Conservation (phyloP, 345 rosid genomes). For the Anastatica hierochuntica region DNA sequence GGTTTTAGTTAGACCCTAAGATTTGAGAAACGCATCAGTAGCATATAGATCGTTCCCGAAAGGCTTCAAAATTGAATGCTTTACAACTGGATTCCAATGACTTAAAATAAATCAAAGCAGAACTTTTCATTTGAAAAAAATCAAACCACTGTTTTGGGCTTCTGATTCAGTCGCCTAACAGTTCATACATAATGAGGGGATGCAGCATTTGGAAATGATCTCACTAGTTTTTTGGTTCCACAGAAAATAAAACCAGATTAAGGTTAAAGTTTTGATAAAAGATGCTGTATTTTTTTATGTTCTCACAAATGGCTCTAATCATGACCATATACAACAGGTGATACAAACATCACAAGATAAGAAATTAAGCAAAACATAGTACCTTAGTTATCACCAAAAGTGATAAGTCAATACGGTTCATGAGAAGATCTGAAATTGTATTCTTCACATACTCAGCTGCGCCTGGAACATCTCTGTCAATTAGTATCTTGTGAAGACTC, state of each 20-base stretch:
- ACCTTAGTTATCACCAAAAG: conserved; percentile 98
- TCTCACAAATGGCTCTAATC: background rate
- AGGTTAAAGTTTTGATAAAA: too few species aligned
- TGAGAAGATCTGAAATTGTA: conserved; percentile 90
- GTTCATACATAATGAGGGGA: background rate
- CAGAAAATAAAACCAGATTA: too few species aligned
- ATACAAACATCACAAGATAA: conserved; percentile 4
- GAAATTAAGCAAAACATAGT: conserved; percentile 8
- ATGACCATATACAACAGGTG: background rate
- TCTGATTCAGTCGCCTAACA: background rate
- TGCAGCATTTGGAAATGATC: background rate
- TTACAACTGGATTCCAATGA: background rate
- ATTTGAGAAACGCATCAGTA: conserved; percentile 13
- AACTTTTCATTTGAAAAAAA: background rate
- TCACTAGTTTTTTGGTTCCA: too few species aligned
- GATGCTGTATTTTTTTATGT: too few species aligned
- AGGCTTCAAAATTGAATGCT: background rate
- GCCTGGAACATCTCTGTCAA: conserved; percentile 76
- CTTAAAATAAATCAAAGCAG: background rate
- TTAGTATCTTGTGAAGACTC: conserved; percentile 83
- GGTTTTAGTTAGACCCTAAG: conserved; percentile 86
- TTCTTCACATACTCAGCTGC: conserved; percentile 86
- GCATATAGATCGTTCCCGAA: conserved; percentile 5
- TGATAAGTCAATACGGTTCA: conserved; percentile 96
- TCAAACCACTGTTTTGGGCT: background rate